Evolutionary conservation across 345 rosid genomes (phyloP), one percentile per base, ranked within the genome.

Genomic region (Turnera subulata): DNA sequence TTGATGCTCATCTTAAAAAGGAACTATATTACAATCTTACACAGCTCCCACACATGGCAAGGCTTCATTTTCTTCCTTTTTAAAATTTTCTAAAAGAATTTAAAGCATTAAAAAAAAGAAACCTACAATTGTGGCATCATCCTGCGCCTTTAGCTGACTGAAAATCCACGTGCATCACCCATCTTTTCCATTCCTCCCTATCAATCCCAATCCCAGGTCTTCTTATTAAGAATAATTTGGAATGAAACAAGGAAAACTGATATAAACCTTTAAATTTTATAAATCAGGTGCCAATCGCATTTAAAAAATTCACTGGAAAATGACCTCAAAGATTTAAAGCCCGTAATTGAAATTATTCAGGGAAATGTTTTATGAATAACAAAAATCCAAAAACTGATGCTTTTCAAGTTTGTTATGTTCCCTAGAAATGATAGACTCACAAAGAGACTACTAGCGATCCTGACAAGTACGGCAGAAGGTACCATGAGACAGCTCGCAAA

Each of bases 401-500:
- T 16, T 45, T 58, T 33, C 54, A 18, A 21, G 17, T 55, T 67
- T 61, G 37, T 13, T 66, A 23, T 56, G 48, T 42, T 46, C 75
- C 89, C 80, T 76, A 81, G 68, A 76, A 74, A 75, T 67, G 60
- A 78, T 73, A 80, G 77, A 89, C 86, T 86, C 96, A 89, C 99
- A 83, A 86, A 86, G 78, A 73, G 70, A 85, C 65, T 55, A 89
- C 62, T 93, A 93, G 94, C 99, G 94, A 87, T 89, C 99, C 78
- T 71, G 96, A 93, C 96, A 86, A 87, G 96, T 71, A 63, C 90
- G 83, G 72, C 72, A 46, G 86, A 87, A 85, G 95, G 89, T 93
- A 93, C 99, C 99, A 51, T 93, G 86, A 85, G 88, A 78, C 85
- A 93, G 84, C 77, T 89, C 92, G 71, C 95, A 81, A 66, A 83